Base-by-base conservation (phyloP, 2,329 filamentous ascomycete species). In the Claviceps maximensis region DNA sequence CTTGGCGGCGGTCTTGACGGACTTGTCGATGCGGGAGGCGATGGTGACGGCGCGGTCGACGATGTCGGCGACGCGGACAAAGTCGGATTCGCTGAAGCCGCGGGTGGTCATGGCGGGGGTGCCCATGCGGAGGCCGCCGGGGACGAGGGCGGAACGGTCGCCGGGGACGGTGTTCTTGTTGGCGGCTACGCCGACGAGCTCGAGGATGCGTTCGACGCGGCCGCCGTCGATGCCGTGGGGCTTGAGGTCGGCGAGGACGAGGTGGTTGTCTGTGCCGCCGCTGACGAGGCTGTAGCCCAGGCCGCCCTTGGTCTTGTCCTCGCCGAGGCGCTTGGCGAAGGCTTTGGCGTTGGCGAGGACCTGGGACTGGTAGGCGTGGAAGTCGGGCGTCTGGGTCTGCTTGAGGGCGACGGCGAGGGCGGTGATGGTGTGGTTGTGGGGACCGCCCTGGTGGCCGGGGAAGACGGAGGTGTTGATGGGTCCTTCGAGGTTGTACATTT, bases 91-190 rank as follows among this genome's bases (percentile, higher is more conserved):
- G 60, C 78, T 80, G 68, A 98, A 91, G n/a, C 91, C 93, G 56
- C 93, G 83, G 19, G 89, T 95, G 23, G 93, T 97, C 93, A 98
- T 98, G 60, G 93, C 93, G 0, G 93, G 93, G 0, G 91, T 93
- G 53, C 93, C 93, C 72, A 98, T 90, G 59, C 93, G 85, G 58
- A 98, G 78, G 58, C 93, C 93, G 59, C 91, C 91, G 15, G 93
- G 93, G 58, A 91, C 88, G 65, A 98, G 80, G 1, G 93, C 93
- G 1, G 89, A 95, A 66, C 85, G 88, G 72, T 98, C 93, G 45
- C 91, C 93, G 1, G 93, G 93, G 0, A 96, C 91, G 8, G 93
- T 96, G 74, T 98, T 98, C 79, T 98, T 98, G 78, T 98, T 98
- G 67, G 87, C 86, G n/a, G 93, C 93, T 51, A 97, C 91, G 62